Evolutionary conservation across 352 stramenopile species (phyloP), one percentile per base, ranked within the genome.

Genomic region (Phytophthora sp.): DNA sequence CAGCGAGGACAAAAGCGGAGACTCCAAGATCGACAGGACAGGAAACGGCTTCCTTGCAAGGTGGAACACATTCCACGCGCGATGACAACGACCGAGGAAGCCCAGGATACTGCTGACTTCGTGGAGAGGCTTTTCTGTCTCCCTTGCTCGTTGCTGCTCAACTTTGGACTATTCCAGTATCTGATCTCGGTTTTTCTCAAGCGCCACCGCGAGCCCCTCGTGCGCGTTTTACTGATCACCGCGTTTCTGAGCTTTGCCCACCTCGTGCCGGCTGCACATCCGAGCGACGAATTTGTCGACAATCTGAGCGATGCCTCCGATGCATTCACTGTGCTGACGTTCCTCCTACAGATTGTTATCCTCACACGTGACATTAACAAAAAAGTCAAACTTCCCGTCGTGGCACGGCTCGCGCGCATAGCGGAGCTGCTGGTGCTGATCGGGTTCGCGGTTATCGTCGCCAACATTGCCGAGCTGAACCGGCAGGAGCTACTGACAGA

Each of bases 281-380:
- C 44, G 6, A 38, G 62, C 38, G 13, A 57, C 11, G 10, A 21
- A 1, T 7, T 62, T 27, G 53, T 65, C 3, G 13, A 42, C 21
- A 42, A 53, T 18, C 48, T 75, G 10, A 75, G 72, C 50, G 55
- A 72, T n/a, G 54, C 68, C 13, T 75, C 66, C 10, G 61, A 75
- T 37, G 38, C 52, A n/a, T 66, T 53, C n/a, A 62, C 48, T 18
- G 43, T 66, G 37, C 27, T 76, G 12, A 65, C 49, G 13, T 72
- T 76, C 56, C 32, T 71, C 4, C 49, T 72, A 9, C 67, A 76
- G 45, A 72, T 76, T 45, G 59, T 52, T 1, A 56, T 69, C 35
- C 45, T 76, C 30, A 56, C 56, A 5, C 18, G 46, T 13, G 62
- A 63, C 8, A 24, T 69, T 21, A 60, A 65, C 26, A 38, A 26